These are phyloP conservation scores for Oryza meyeriana DNA, from an alignment of 176 grass and related monocot genomes.

Conservation along the genomic window DNA sequence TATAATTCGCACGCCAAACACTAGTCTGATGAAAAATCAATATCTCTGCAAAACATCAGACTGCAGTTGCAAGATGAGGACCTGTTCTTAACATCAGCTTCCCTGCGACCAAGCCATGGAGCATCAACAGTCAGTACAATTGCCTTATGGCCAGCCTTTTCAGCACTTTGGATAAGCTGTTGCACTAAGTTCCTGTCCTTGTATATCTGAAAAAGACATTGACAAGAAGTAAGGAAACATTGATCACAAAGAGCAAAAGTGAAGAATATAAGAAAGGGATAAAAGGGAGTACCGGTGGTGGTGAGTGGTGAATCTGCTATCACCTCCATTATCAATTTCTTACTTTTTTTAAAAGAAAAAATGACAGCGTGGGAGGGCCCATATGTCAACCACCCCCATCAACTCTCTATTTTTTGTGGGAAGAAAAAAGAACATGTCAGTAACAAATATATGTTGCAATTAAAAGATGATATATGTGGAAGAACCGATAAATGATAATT, in stretches of 20 bases:
- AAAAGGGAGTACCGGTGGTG: no score
- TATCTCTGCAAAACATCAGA: neutral
- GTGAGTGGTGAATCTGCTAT: no score
- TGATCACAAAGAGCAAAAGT: neutral
- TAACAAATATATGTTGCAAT: no score
- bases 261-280: neutral
- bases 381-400: no score
- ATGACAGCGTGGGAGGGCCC: no score
- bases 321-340: no score
- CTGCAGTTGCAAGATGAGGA: conserved; percentile 2
- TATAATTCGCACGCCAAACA: neutral
- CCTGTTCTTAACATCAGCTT: conserved; percentile 97
- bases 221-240: neutral
- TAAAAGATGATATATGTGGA: no score
- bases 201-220: conserved; percentile 56
- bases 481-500: no score
- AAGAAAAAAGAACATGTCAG: no score
- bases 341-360: no score
- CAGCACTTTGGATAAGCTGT: conserved; percentile 76
- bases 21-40: neutral
- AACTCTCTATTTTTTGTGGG: no score
- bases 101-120: conserved; percentile 78
- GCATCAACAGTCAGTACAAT: conserved; percentile 88
- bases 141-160: conserved; percentile 80
- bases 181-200: conserved; percentile 80